A percentile compares a stretch with the other conserved stretches of the same genome.
phyloP scores from a whole-genome alignment of 257 asterid species.

The Solanum virginianum region DNA sequence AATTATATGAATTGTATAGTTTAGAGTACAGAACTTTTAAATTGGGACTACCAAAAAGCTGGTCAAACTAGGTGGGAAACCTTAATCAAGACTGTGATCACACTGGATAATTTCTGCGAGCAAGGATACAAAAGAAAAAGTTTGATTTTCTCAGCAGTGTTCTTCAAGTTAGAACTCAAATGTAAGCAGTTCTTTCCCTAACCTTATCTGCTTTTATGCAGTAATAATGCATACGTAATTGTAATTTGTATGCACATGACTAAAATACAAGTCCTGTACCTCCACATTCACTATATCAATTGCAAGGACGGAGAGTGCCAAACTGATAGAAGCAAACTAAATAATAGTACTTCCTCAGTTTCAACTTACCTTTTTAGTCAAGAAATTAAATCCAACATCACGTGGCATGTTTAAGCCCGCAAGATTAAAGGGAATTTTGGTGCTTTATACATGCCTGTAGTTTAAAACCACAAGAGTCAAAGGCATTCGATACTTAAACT shows the following conservation, averaged over 20 bases:
- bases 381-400: neutral
- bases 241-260: neutral
- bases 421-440: neutral
- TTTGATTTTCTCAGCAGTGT: neutral
- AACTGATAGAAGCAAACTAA: neutral
- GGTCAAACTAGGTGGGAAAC: neutral
- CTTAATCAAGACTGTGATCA: neutral
- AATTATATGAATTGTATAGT: neutral
- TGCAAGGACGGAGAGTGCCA: neutral
- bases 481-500: neutral
- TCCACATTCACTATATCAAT: neutral
- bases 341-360: neutral
- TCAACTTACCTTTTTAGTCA: neutral
- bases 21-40: neutral
- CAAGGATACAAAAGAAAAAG: neutral
- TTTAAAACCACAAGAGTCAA: neutral
- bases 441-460: neutral
- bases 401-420: neutral
- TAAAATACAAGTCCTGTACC: neutral
- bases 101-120: neutral
- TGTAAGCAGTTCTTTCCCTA: neutral
- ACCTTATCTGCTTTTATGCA: neutral
- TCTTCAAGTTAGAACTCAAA: neutral
- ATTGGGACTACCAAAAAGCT: neutral
- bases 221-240: neutral